Percentiles rank a stretch among this genome's conserved stretches.
Conservation (phyloP, 495 filamentous ascomycete genomes). For the Parmelia sp. region DNA sequence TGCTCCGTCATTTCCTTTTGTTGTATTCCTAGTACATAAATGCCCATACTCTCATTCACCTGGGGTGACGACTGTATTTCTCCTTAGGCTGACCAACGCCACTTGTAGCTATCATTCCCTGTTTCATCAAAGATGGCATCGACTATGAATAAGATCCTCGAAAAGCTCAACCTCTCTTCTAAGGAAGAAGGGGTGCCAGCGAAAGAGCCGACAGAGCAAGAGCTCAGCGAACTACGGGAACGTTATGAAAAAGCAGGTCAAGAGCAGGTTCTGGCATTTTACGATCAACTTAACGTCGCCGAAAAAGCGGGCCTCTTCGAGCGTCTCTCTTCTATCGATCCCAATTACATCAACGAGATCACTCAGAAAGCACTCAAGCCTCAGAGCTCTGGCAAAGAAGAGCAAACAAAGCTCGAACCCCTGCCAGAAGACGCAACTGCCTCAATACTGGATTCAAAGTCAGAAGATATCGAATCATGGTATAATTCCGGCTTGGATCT, state of each 20-base stretch:
- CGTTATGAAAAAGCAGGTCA: conserved; percentile 77
- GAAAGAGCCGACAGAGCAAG: conserved; percentile 62
- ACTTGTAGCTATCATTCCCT: neutral
- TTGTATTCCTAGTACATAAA: neutral
- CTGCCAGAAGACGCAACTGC: conserved; percentile 83
- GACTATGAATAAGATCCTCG: conserved; percentile 53
- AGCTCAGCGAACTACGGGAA: conserved; percentile 66
- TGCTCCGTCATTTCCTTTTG: neutral
- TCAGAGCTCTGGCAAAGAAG: conserved; percentile 39
- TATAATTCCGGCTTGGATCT: conserved; percentile 76
- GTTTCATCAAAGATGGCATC: conserved; percentile 33
- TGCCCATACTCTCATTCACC: neutral
- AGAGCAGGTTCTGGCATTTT: conserved; percentile 88
- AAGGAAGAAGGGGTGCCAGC: conserved; percentile 37
- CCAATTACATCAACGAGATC: conserved; percentile 74
- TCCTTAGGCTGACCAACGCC: neutral
- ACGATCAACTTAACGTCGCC: conserved; percentile 61
- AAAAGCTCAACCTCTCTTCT: conserved; percentile 46
- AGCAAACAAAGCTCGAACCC: conserved; percentile 67
- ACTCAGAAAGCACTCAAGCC: conserved; percentile 76
- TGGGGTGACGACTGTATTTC: neutral
- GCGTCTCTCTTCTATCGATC: conserved; percentile 76
- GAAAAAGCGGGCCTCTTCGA: conserved; percentile 77
- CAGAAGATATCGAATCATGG: conserved; percentile 75
- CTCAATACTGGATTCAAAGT: conserved; percentile 84